Evolutionary conservation across 2,329 filamentous ascomycete species (phyloP), one percentile per base, ranked within the genome.

Genomic region (Xylaria sp.): DNA sequence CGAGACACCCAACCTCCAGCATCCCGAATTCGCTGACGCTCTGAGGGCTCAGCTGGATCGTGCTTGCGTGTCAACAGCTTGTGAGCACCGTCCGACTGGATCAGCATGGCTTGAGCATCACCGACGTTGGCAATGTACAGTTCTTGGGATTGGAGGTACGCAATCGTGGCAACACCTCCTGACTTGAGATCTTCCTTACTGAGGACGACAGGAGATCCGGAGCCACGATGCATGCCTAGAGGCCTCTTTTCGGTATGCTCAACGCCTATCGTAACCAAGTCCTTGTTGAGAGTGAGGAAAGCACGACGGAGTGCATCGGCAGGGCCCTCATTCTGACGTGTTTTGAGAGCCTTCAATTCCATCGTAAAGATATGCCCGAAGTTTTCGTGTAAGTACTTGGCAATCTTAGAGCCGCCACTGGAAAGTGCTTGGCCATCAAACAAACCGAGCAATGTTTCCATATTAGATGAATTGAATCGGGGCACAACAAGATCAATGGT

Each of bases 401-500:
- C 92, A 67, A 99, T 91, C 77, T 95, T 95, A 63, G 92, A 97
- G 49, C 94, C 95, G 62, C 92, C 90, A 62, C 85, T 92, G 2
- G 91, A 90, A 59, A 95, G 80, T n/a, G 88, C 84, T 72, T 97
- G 91, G 2, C 94, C 94, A 71, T 99, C 95, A 70, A 99, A 99
- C 74, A 99, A 82, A n/a, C 93, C 94, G 51, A 99, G 78, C 1
- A 99, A 81, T 50, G 91, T 92, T 73, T 97, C 92, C 49, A 91
- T 88, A 66, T 97, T 92, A 55, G 89, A 90, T 13, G 92, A 90
- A 70, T 92, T 89, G 76, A 97, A 94, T 51, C 91, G 86, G 9
- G 94, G 94, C 35, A 97, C 90, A 18, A 99, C 91, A 76, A 99
- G 87, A 72, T 99, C 94, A 60, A 97, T 88, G 2, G 92, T 96